Evolutionary conservation across 169 alveolate species (phyloP), one percentile per base, ranked within the genome.

Genomic region (Plasmodium ovale): DNA sequence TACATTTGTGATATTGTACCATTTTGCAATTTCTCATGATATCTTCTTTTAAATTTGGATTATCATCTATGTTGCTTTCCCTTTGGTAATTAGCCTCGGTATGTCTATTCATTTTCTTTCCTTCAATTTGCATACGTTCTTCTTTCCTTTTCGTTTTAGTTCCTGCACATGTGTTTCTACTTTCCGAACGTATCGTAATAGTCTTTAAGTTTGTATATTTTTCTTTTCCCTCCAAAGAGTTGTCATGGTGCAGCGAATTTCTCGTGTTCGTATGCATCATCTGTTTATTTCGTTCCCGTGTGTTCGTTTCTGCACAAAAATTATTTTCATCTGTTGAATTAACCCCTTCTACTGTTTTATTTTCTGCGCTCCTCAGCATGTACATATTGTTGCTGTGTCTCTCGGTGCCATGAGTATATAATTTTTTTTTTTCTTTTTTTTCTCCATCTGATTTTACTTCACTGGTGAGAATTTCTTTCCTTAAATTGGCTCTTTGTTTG

Each of bases 111-210:
- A 25, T 25, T 19, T 60, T 60, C 12, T 25, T 10, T 60, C 29
- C 4, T 49, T 49, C 19, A 3, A 6, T 49, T 33, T 19, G 27
- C n/a, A 27, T 31, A 27, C 16, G n/a, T 14, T 33, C 39, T 35
- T 65, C 44, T n/a, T 3, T 37, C 3, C 42, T 42, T 16, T 44
- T 72, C 21, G 27, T n/a, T 27, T 33, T 4, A 31, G 33, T 31
- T 9, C 56, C 47, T 35, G 3, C 4, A 33, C n/a, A 16, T 35
- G 10, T 19, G 23, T 37, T 64, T 56, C 14, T 49, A n/a, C 87
- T 35, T 25, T 72, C 87, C 35, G 87, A 72, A 27, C 25, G 56
- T 42, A 60, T 77, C 39, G 88, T 77, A 6, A 19, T 77, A 14
- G 88, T 77, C 54, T 35, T 77, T 25, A 77, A 77, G 42, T 60